Conservation (phyloP, 2,329 filamentous ascomycete genomes). For the Proliferodiscus dingleyae region DNA sequence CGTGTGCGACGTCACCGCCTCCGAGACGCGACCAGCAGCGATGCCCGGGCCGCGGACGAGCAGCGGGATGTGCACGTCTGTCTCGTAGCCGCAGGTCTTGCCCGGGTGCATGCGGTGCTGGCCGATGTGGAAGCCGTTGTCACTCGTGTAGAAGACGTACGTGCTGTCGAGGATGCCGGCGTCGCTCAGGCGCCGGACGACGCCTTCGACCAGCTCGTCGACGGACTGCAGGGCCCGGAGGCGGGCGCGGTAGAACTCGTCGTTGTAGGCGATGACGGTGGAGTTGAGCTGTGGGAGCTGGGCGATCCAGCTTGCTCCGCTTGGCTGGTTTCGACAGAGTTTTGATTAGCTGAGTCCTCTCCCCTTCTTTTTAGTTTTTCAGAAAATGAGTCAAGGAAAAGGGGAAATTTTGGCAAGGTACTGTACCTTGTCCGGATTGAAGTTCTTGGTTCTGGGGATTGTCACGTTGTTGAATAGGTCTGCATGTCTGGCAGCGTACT, state of each 20-base stretch:
- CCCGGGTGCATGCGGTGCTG: conserved; percentile 46
- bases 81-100: conserved; percentile 45
- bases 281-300: conserved; percentile 37
- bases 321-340: too few relatives aligned
- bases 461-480: conserved; percentile 54
- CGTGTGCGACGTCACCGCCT: conserved; percentile 49
- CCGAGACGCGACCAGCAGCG: conserved; percentile 29
- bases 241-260: conserved; percentile 46
- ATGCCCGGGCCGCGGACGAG: conserved; percentile 55
- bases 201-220: conserved; percentile 47
- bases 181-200: conserved; percentile 39
- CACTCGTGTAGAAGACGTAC: conserved; percentile 55
- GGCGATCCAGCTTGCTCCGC: conserved; percentile 42
- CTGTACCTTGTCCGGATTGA: conserved; percentile 56
- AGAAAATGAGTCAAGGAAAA: not conserved
- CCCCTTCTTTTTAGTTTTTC: conserved; percentile 14
- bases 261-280: conserved; percentile 40
- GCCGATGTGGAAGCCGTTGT: conserved; percentile 48
- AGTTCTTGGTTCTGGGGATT: conserved; percentile 57
- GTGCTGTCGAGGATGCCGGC: conserved; percentile 37
- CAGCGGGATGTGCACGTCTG: conserved; percentile 47
- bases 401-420: too few relatives aligned
- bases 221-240: conserved; percentile 47
- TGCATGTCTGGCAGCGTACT: conserved; percentile 54
- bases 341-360: too few relatives aligned